These are phyloP conservation scores for Spathaspora boniae DNA, from an alignment of 805 yeast genomes.

Conservation along the genomic window DNA sequence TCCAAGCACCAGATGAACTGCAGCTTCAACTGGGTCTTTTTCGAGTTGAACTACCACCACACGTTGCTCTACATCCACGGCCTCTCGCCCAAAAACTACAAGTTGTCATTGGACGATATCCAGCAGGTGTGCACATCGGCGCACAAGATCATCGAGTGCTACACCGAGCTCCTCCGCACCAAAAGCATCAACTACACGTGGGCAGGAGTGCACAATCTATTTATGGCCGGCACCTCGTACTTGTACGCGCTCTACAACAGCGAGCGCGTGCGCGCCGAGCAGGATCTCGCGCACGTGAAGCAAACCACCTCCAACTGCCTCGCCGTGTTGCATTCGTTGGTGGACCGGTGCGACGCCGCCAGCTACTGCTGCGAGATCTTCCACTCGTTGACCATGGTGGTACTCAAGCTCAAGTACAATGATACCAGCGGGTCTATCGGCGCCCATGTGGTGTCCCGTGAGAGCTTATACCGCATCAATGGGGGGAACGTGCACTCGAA, in stretches of 20 bases:
- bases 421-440: conserved; percentile 3
- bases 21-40: conserved; percentile 66
- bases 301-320: conserved; percentile 54
- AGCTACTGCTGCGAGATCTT: conserved; percentile 65
- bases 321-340: conserved; percentile 55
- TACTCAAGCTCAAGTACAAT: conserved; percentile 52
- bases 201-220: conserved; percentile 88
- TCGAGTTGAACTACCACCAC: conserved; percentile 74
- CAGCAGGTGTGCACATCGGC: conserved; percentile 59
- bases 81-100: conserved; percentile 65
- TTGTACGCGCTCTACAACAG: conserved; percentile 74
- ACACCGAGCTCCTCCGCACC: conserved; percentile 52
- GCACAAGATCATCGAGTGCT: conserved; percentile 61
- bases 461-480: conserved; percentile 20
- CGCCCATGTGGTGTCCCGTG: conserved; percentile 19
- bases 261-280: conserved; percentile 44
- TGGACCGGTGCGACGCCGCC: conserved; percentile 78
- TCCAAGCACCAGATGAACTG: conserved; percentile 62
- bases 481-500: conserved; percentile 37
- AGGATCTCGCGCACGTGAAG: conserved; percentile 42
- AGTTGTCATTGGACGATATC: conserved; percentile 52
- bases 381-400: conserved; percentile 68
- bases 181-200: conserved; percentile 78
- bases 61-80: conserved; percentile 72
- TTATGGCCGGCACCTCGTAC: conserved; percentile 86